Conservation (phyloP, 164 flowering plant species). For the Protea cynaroides region DNA sequence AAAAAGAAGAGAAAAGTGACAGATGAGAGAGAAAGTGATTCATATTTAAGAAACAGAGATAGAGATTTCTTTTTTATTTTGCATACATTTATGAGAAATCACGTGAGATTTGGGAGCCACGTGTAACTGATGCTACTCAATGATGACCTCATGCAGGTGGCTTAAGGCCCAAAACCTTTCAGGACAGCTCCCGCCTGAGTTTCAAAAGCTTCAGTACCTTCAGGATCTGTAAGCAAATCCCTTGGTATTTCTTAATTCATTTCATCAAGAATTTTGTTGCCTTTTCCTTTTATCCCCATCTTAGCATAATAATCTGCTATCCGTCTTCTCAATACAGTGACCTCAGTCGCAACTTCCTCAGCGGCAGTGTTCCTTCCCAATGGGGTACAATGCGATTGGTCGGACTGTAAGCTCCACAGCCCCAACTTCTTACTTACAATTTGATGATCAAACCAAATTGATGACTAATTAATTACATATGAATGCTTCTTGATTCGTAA, state of each 20-base stretch:
- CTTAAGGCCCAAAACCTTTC: constrained; percentile 59
- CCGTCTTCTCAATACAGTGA: constrained; percentile 35
- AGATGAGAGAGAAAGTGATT: no score
- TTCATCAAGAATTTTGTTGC: background rate
- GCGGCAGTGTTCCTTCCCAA: constrained; percentile 55
- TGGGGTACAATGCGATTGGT: constrained; percentile 55
- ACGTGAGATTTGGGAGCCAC: no score
- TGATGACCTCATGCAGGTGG: constrained; percentile 29
- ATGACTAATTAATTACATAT: background rate
- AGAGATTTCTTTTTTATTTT: no score
- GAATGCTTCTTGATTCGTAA: background rate
- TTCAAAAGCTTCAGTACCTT: constrained; percentile 49
- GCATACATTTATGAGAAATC: no score
- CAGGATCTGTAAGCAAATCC: constrained; percentile 37
- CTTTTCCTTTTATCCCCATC: background rate
- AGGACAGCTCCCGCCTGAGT: constrained; percentile 49
- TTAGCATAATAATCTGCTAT: background rate
- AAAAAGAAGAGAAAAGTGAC: no score
- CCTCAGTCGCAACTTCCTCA: constrained; percentile 58
- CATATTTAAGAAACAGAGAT: no score
- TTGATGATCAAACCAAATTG: background rate
- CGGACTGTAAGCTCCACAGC: constrained; percentile 40
- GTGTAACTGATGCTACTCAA: no score
- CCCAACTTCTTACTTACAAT: background rate
- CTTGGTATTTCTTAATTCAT: background rate